Evolutionary conservation across 305 asterid species (phyloP).

Genomic region (Ruellia speciosa): DNA sequence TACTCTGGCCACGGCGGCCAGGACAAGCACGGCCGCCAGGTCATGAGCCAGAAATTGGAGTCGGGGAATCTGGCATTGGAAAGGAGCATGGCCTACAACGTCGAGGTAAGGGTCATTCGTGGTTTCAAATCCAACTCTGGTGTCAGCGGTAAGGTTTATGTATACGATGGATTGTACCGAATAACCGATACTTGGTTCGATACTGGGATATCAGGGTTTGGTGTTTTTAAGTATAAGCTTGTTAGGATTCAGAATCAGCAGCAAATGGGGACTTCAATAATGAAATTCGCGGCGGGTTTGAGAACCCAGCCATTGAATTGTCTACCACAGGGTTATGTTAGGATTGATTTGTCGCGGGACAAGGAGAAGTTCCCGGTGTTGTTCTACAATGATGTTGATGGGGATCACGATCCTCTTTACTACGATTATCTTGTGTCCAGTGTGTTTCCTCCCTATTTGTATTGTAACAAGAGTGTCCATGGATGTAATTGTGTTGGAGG

Average conservation of each 20-base stretch:
- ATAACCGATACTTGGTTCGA: constrained; percentile 73
- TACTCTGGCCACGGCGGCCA: constrained; percentile 98
- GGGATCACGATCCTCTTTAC: constrained; percentile 47
- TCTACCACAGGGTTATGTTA: constrained; percentile 57
- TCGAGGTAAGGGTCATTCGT: constrained; percentile 87
- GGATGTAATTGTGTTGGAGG: constrained; percentile 70
- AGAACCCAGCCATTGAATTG: constrained; percentile 42
- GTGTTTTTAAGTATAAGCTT: constrained; percentile 74
- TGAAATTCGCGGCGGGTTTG: constrained; percentile 48
- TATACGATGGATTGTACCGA: constrained; percentile 78
- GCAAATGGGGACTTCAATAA: constrained; percentile 72
- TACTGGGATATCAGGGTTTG: constrained; percentile 78
- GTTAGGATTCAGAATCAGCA: constrained; percentile 62
- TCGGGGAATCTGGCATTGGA: constrained; percentile 82
- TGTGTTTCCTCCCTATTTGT: constrained; percentile 52
- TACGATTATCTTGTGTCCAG: constrained; percentile 46
- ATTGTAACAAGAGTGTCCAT: constrained; percentile 24
- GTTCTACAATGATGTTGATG: constrained; percentile 66
- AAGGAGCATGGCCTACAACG: constrained; percentile 76
- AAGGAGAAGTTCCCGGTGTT: constrained; percentile 63
- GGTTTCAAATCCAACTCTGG: constrained; percentile 72
- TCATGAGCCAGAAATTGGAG: constrained; percentile 69
- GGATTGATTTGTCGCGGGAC: constrained; percentile 58
- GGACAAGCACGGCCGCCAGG: constrained; percentile 54
- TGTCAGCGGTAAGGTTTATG: constrained; percentile 70